Conservation (phyloP, 768 basidiomycete genomes). For the Krasilnikovozyma curviuscula region DNA sequence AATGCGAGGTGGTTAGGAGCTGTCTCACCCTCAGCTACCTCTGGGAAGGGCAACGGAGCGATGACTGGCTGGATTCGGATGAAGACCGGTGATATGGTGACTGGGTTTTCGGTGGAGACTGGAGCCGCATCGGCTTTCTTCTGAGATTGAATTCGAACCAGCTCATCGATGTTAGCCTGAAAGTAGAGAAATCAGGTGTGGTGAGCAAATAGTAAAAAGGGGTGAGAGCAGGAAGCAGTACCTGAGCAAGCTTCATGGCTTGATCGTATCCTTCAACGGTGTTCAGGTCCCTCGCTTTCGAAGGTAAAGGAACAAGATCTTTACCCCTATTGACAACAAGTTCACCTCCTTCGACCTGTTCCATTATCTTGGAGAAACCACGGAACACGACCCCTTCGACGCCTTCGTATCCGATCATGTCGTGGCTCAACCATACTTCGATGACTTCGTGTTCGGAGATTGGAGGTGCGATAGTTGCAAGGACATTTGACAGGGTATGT, state of each 20-base stretch:
- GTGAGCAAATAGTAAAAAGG: neutral
- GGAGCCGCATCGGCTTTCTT: neutral
- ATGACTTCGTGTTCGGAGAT: slow-evolving; percentile 98
- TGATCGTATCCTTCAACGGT: slow-evolving; percentile 65
- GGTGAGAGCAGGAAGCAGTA: slow-evolving; percentile 19
- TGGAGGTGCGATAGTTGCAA: slow-evolving; percentile 93
- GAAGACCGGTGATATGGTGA: slow-evolving; percentile 72
- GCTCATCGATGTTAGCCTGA: slow-evolving; percentile 57
- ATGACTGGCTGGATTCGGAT: slow-evolving; percentile 80
- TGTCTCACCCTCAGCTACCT: slow-evolving; percentile 16
- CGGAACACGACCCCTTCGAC: slow-evolving; percentile 85
- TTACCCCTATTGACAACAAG: slow-evolving; percentile 68
- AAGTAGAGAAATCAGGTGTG: neutral
- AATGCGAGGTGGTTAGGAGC: slow-evolving; percentile 42
- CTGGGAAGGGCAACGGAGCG: slow-evolving; percentile 33
- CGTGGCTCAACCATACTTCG: slow-evolving; percentile 84
- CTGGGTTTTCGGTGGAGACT: slow-evolving; percentile 21
- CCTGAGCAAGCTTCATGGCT: slow-evolving; percentile 69
- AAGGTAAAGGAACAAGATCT: slow-evolving; percentile 29
- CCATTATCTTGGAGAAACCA: slow-evolving; percentile 65
- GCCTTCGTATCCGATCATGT: slow-evolving; percentile 91
- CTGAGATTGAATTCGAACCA: slow-evolving; percentile 44
- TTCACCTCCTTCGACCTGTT: slow-evolving; percentile 84
- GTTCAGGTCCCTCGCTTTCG: slow-evolving; percentile 50
- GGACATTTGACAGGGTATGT: slow-evolving; percentile 71